Evolutionary conservation across 129 eudicot species (phyloP).

Genomic region (Chrysanthemum makinoi): DNA sequence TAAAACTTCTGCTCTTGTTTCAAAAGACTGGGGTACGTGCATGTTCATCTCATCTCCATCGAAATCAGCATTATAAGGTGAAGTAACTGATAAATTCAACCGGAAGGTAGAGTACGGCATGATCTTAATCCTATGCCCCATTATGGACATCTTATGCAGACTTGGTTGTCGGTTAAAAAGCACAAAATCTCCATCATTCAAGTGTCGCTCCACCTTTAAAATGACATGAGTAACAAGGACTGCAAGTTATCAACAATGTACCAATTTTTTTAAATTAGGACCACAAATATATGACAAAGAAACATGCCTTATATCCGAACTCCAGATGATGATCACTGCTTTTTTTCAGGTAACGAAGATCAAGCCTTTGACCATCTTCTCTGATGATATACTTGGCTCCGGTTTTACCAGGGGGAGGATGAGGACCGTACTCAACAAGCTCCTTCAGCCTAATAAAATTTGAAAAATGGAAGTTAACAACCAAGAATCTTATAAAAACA

Average conservation of each 20-base stretch:
- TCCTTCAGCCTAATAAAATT: no score
- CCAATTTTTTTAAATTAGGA: constrained; percentile 60
- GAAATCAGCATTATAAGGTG: constrained; percentile 97
- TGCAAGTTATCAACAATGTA: no score
- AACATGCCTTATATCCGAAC: constrained; percentile 38
- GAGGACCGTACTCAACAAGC: no score
- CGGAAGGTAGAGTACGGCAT: constrained; percentile 98
- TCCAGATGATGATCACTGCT: constrained; percentile 94
- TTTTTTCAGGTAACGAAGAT: constrained; percentile 92
- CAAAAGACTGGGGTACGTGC: constrained; percentile 98
- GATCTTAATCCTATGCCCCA: background rate
- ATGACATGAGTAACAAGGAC: no score
- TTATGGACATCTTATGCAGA: no score
- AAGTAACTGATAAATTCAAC: constrained; percentile 84
- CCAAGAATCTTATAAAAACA: no score
- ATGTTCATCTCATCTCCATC: constrained; percentile 99
- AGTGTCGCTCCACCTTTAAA: constrained; percentile 9
- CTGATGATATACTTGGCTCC: no score
- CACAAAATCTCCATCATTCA: no score
- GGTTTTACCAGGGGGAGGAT: no score
- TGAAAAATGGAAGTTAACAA: no score
- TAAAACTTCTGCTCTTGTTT: constrained; percentile 92
- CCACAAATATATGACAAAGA: constrained; percentile 87
- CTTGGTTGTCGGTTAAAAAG: no score
- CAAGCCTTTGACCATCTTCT: constrained; percentile 98